These are phyloP conservation scores for Schizosaccharomyces japonicus DNA, from an alignment of 805 yeast genomes.

Conservation along the genomic window DNA sequence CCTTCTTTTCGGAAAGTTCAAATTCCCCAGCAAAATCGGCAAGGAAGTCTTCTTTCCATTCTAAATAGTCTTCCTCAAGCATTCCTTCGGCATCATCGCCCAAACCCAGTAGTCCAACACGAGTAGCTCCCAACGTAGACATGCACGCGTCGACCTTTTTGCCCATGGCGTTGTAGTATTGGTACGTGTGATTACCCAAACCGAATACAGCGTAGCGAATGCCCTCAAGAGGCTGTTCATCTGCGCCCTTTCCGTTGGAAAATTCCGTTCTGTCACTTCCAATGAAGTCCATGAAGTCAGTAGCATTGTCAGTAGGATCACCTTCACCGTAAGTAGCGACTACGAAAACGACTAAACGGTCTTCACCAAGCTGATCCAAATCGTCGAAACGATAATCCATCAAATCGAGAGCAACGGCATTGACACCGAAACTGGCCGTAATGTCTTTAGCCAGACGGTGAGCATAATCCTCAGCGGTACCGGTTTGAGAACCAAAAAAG, in stretches of 20 bases:
- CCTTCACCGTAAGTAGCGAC: conserved; percentile 96
- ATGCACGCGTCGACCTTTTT: conserved; percentile 29
- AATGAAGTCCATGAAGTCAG: conserved; percentile 47
- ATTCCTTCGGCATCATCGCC: conserved; percentile 93
- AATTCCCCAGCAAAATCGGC: conserved; percentile 39
- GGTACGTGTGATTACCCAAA: conserved; percentile 84
- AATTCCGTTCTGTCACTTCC: conserved; percentile 29
- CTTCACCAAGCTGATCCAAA: conserved; percentile 36
- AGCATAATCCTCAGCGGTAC: conserved; percentile 95
- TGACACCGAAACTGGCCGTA: conserved; percentile 53
- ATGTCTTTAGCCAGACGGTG: conserved; percentile 75
- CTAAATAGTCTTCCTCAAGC: conserved; percentile 78
- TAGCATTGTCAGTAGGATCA: conserved; percentile 91
- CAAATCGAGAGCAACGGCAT: conserved; percentile 65
- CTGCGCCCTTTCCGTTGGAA: conserved; percentile 16
- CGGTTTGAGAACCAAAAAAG: conserved; percentile 87
- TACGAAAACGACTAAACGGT: conserved; percentile 44
- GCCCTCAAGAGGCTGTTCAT: conserved; percentile 22
- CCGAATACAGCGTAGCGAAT: conserved; percentile 62
- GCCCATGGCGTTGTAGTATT: conserved; percentile 65
- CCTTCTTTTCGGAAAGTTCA: conserved; percentile 56
- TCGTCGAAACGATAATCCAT: conserved; percentile 72
- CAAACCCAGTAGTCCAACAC: conserved; percentile 56
- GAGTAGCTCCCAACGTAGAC: conserved; percentile 41
- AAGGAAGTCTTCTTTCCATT: conserved; percentile 71